Base-by-base conservation (phyloP, 2,329 filamentous ascomycete species). In the Apiospora phragmitis region DNA sequence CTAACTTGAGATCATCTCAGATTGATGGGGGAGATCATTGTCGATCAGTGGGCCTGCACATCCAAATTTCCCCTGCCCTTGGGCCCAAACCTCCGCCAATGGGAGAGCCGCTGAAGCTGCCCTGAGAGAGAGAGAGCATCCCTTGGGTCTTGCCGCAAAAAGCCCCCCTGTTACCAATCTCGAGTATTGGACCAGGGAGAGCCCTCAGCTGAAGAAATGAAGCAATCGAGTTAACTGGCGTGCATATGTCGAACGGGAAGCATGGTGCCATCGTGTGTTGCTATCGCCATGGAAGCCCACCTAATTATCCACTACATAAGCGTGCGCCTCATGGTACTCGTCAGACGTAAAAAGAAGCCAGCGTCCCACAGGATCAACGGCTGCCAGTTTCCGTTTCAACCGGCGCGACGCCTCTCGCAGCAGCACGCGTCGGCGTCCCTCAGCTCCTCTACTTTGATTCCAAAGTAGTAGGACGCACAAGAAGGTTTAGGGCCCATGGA, bases 1-100 rank as follows among this genome's bases (percentile, higher is more conserved):
- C 18, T 8, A 38, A 35, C 11, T 9, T 24, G 55, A 62, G 32
- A 59, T 59, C 16, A 59, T 59, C 29, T 62, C 9, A 62, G 55
- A 62, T 62, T n/a, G 32, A 24, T 21, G 55, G 55, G 55, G 55
- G 11, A 38, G 55, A 62, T 62, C 55, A 62, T 12, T 38, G 55
- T 21, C 55, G 55, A 62, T 62, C 55, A 62, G 55, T 62, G 55
- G 55, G 32, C 32, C 55, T 32, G 51, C 51, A 35, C 51, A 59
- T 59, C 51, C 26, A 35, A 62, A 62, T 62, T 38, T 35, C 55
- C 55, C 18, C 55, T 35, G 29, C 47, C n/a, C n/a, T n/a, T 21
- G 12, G 43, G 43, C 43, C 43, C 21, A 21, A n/a, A 47, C 29
- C 51, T 14, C 26, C 24, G 26, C 51, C 51, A 59, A 32, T 32